These are phyloP conservation scores for Metschnikowia lochheadii DNA, from an alignment of 805 yeast genomes.

Conservation along the genomic window DNA sequence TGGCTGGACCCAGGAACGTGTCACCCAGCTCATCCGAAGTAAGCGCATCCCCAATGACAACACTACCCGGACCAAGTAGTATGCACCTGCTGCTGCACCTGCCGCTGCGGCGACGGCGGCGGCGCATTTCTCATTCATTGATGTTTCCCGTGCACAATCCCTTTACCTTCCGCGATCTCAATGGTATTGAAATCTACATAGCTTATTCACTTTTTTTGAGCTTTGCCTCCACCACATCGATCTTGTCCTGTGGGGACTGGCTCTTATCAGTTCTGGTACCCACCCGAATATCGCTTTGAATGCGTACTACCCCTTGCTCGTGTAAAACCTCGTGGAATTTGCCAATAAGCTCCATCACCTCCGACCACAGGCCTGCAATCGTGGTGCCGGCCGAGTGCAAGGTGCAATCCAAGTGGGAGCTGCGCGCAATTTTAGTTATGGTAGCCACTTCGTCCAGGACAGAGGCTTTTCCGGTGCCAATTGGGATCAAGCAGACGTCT, in stretches of 20 bases:
- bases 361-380: slow-evolving; percentile 89
- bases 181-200: not conserved
- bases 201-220: slow-evolving; percentile 10
- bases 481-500: slow-evolving; percentile 82
- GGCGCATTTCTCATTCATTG: no score
- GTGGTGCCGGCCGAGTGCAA: slow-evolving; percentile 93
- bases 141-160: no score
- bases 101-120: no score
- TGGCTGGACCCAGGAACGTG: slow-evolving; percentile 49
- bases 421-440: slow-evolving; percentile 60
- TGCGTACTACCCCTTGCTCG: slow-evolving; percentile 62
- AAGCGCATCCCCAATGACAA: not conserved
- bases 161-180: no score
- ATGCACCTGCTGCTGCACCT: not conserved
- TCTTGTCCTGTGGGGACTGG: slow-evolving; percentile 71
- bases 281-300: slow-evolving; percentile 81
- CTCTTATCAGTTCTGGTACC: slow-evolving; percentile 79
- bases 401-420: slow-evolving; percentile 59
- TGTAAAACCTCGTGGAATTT: slow-evolving; percentile 71
- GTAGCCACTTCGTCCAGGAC: slow-evolving; percentile 77
- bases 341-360: slow-evolving; percentile 77
- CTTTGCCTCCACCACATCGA: slow-evolving; percentile 59
- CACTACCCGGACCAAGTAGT: not conserved
- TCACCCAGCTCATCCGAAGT: slow-evolving; percentile 15
- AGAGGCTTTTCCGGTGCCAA: slow-evolving; percentile 75